Conservation (phyloP, 352 stramenopile genomes). For the Pythium periplocum region DNA sequence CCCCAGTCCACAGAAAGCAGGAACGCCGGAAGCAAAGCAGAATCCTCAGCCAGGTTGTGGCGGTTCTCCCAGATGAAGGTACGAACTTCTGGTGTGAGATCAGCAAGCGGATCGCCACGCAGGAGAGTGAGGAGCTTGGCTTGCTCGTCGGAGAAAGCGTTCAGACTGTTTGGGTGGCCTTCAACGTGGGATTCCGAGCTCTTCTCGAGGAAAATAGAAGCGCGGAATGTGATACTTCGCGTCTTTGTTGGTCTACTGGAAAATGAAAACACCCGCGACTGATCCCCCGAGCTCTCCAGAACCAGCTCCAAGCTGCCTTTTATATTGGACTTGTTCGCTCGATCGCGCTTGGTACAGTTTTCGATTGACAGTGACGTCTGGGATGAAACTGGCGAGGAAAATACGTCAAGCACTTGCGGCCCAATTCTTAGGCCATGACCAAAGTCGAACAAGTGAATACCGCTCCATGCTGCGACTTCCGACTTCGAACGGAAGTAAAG, state of each 20-base stretch:
- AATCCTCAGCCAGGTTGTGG: slow-evolving; percentile 47
- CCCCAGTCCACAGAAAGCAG: slow-evolving; percentile 84
- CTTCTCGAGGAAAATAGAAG: slow-evolving; percentile 62
- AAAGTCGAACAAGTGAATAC: slow-evolving; percentile 79
- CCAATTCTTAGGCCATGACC: slow-evolving; percentile 60
- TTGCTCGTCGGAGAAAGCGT: slow-evolving; percentile 29
- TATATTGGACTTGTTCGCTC: slow-evolving; percentile 22
- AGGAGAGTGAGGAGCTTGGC: slow-evolving; percentile 47
- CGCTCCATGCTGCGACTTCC: slow-evolving; percentile 48
- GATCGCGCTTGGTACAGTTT: slow-evolving; percentile 48
- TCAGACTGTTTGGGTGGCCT: slow-evolving; percentile 8
- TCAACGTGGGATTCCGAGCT: slow-evolving; percentile 1
- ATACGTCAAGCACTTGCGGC: slow-evolving; percentile 42
- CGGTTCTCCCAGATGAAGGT: slow-evolving; percentile 74
- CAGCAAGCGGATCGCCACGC: slow-evolving; percentile 54
- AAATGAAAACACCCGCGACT: slow-evolving; percentile 46
- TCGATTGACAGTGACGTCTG: slow-evolving; percentile 68
- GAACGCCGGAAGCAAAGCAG: slow-evolving; percentile 79
- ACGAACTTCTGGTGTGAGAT: slow-evolving; percentile 51
- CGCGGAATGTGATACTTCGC: slow-evolving; percentile 50
- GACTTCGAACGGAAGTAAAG: slow-evolving; percentile 49
- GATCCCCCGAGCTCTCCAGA: slow-evolving; percentile 37
- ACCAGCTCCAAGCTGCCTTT: slow-evolving; percentile 41
- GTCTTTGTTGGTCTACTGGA: slow-evolving; percentile 47
- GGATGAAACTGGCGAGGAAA: slow-evolving; percentile 11